Evolutionary conservation across 2,329 filamentous ascomycete genomes (phyloP).

Genomic region (Fusarium luffae): DNA sequence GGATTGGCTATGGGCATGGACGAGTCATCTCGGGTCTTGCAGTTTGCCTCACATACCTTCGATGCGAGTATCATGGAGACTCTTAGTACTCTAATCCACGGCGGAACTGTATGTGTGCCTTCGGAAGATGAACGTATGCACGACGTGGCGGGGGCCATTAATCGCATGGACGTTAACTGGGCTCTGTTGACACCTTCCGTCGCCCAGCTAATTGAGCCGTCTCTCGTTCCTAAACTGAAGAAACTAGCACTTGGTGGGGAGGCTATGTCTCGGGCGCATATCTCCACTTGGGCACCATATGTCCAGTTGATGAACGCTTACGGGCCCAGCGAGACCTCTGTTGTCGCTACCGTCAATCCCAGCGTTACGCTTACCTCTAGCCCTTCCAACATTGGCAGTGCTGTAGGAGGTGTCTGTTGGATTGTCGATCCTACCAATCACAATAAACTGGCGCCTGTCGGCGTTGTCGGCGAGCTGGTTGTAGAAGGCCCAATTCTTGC

Average conservation of each 20-base stretch:
- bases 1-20: conserved; percentile 18
- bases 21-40: conserved; percentile 15
- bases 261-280: conserved; percentile 36
- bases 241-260: conserved; percentile 39
- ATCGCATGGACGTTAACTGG: conserved; percentile 33
- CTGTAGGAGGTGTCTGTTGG: conserved; percentile 39
- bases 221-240: conserved; percentile 18
- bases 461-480: conserved; percentile 49
- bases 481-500: conserved; percentile 56
- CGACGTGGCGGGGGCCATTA: conserved; percentile 41
- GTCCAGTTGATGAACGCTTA: conserved; percentile 39
- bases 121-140: conserved; percentile 54
- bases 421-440: conserved; percentile 42
- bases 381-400: conserved; percentile 33
- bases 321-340: conserved; percentile 37
- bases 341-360: conserved; percentile 29
- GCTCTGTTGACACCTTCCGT: conserved; percentile 38
- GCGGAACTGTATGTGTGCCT: conserved; percentile 50
- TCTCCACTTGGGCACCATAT: conserved; percentile 24
- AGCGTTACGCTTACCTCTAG: not conserved
- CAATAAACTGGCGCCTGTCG: conserved; percentile 44
- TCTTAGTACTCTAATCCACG: conserved; percentile 31
- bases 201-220: conserved; percentile 25
- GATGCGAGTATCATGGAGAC: conserved; percentile 46
- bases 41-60: conserved; percentile 41